Evolutionary conservation across 139 green algal species (phyloP), one percentile per base, ranked within the genome.

Genomic region (Chlorella sp.): DNA sequence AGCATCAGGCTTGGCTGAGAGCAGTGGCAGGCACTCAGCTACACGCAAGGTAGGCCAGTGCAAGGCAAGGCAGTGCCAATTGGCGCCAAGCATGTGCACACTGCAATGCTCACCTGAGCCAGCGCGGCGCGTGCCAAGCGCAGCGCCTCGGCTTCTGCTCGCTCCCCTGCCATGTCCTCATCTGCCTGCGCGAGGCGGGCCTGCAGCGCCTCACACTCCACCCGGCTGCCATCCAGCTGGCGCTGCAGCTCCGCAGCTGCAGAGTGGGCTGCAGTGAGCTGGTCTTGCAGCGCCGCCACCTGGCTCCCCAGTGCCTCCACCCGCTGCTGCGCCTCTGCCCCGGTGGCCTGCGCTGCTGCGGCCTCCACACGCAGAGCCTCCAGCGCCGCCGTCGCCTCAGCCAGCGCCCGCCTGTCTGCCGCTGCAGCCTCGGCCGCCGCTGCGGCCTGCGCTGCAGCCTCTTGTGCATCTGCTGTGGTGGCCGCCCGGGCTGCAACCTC

Each of bases 391-490:
- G 71, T 39, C 21, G 63, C 47, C 62, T 56, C 34, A 81, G 55
- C 88, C 82, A 91, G 74, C 84, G 86, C 68, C 78, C 65, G 86
- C 81, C 39, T 71, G 73, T 51, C 72, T 4, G 83, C 89, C 84
- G 64, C 26, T 76, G 85, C 28, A 51, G 60, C 68, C 90, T 87
- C 63, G 16, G 70, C 69, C 0, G 57, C 28, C 3, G 55, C 56
- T 0, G 63, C 57, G 0, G 60, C 69, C 30, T 57, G 26, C 26
- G 32, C 38, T 13, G 55, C 75, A 0, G 55, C 75, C 25, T 51
- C 55, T n/a, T 75, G 69, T 20, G 20, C 16, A 17, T n/a, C 69
- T 4, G 23, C 39, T 44, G 71, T 13, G 41, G 71, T 44, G 15
- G 71, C 71, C 15, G 51, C 76, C 84, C 39, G 38, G 78, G 79